Conservation (phyloP, 2,329 filamentous ascomycete species). For the Aspergillus sp. region DNA sequence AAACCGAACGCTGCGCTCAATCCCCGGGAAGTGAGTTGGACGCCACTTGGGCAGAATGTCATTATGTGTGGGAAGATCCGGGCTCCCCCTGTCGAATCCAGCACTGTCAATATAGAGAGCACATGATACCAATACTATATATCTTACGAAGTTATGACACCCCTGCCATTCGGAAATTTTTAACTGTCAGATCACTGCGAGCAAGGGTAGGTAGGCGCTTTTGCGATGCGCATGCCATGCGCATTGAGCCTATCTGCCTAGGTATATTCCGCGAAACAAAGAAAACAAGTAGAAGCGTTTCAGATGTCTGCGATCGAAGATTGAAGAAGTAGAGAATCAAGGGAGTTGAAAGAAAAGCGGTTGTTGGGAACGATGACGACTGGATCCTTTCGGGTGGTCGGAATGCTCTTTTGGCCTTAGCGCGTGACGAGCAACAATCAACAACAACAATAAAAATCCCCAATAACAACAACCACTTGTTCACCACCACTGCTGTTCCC, state of each 20-base stretch:
- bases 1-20: conserved; percentile 60
- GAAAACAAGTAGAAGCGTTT: no score
- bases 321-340: neutral
- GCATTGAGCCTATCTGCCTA: neutral
- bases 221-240: no score
- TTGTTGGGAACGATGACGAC: neutral
- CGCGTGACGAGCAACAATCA: conserved; percentile 8
- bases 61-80: conserved; percentile 70
- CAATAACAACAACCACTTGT: neutral
- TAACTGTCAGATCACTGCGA: no score
- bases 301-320: no score
- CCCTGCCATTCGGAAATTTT: no score
- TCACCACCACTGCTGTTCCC: neutral
- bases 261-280: no score
- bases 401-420: neutral
- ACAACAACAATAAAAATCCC: conserved; percentile 3
- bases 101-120: conserved; percentile 4
- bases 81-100: neutral
- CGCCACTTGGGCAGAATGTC: conserved; percentile 76
- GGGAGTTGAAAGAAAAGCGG: neutral
- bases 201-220: no score
- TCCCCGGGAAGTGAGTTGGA: conserved; percentile 67
- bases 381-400: neutral
- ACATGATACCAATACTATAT: neutral
- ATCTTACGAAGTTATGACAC: neutral